phyloP scores from a whole-genome alignment of 2,329 filamentous ascomycete genomes.

The Cladobotryum mycophilum region DNA sequence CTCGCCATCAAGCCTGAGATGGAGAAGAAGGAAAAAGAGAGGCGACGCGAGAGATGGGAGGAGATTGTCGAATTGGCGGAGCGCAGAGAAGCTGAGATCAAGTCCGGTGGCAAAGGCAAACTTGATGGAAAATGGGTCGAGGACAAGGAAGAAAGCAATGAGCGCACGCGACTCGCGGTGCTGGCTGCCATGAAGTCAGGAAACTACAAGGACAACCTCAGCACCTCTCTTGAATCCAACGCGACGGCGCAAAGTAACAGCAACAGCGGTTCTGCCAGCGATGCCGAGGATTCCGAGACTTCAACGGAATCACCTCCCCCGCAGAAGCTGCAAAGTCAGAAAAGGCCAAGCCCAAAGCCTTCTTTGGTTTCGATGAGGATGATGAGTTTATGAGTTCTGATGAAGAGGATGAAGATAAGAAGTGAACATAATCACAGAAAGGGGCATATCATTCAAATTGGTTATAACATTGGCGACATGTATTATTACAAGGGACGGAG shows the following conservation, averaged over 20 bases:
- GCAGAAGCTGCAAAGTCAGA: slow-evolving; percentile 33
- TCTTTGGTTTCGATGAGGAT: slow-evolving; percentile 75
- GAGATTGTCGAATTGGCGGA: slow-evolving; percentile 82
- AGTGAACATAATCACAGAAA: neutral
- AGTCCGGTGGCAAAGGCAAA: slow-evolving; percentile 62
- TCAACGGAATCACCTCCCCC: slow-evolving; percentile 44
- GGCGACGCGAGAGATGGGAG: slow-evolving; percentile 77
- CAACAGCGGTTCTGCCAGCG: slow-evolving; percentile 22
- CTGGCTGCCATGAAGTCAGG: slow-evolving; percentile 62
- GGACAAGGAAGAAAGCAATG: slow-evolving; percentile 82
- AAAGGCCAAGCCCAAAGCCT: slow-evolving; percentile 41
- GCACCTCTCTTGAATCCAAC: slow-evolving; percentile 44
- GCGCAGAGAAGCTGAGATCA: slow-evolving; percentile 74
- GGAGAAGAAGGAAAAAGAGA: slow-evolving; percentile 89
- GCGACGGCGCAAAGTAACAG: slow-evolving; percentile 28
- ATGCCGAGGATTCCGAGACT: slow-evolving; percentile 34
- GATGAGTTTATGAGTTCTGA: slow-evolving; percentile 68
- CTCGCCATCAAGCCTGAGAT: slow-evolving; percentile 94
- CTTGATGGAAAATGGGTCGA: slow-evolving; percentile 93
- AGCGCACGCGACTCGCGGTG: slow-evolving; percentile 74
- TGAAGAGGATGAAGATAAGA: slow-evolving; percentile 39
- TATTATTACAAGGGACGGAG: too few species aligned
- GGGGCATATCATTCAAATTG: neutral
- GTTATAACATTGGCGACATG: too few species aligned
- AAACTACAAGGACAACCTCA: slow-evolving; percentile 54